Evolutionary conservation across 1,284 basidiomycete species (phyloP).

Genomic region (Inonotus hispidus): DNA sequence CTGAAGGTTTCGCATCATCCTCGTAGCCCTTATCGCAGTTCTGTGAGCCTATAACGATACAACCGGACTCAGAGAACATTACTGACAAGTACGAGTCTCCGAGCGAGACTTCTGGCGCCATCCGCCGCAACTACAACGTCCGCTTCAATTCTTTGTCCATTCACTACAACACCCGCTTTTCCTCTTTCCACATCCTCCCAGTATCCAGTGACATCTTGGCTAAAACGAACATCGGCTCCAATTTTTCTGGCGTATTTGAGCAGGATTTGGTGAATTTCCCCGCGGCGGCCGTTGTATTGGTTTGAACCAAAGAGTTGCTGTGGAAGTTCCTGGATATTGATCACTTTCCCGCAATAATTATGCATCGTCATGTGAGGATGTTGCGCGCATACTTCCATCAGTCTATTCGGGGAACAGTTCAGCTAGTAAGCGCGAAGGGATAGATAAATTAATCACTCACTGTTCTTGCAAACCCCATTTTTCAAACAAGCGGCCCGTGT

Average conservation of each 20-base stretch:
- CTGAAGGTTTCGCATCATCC: constrained; percentile 23
- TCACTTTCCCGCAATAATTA: constrained; percentile 23
- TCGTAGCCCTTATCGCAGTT: constrained; percentile 16
- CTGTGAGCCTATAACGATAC: background rate
- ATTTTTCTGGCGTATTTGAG: constrained; percentile 24
- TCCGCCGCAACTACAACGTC: constrained; percentile 30
- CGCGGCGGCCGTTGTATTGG: constrained; percentile 27
- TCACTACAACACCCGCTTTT: constrained; percentile 24
- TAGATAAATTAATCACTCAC: background rate
- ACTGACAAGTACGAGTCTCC: constrained; percentile 14
- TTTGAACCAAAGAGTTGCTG: constrained; percentile 22
- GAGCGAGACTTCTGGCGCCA: constrained; percentile 26
- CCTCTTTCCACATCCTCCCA: constrained; percentile 23
- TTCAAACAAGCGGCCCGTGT: constrained; percentile 23
- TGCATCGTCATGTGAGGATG: constrained; percentile 21
- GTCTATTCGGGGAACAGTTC: constrained; percentile 17
- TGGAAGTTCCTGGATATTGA: constrained; percentile 23
- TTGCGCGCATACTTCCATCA: constrained; percentile 24
- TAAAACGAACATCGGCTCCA: constrained; percentile 26
- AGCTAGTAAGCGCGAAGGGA: background rate
- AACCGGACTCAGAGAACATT: background rate
- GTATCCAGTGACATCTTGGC: constrained; percentile 25
- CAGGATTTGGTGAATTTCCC: constrained; percentile 24
- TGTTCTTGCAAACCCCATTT: constrained; percentile 26
- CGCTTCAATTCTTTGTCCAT: constrained; percentile 23